phyloP scores from a whole-genome alignment of 2,329 filamentous ascomycete species.

The Cladosporium sphaerospermum region DNA sequence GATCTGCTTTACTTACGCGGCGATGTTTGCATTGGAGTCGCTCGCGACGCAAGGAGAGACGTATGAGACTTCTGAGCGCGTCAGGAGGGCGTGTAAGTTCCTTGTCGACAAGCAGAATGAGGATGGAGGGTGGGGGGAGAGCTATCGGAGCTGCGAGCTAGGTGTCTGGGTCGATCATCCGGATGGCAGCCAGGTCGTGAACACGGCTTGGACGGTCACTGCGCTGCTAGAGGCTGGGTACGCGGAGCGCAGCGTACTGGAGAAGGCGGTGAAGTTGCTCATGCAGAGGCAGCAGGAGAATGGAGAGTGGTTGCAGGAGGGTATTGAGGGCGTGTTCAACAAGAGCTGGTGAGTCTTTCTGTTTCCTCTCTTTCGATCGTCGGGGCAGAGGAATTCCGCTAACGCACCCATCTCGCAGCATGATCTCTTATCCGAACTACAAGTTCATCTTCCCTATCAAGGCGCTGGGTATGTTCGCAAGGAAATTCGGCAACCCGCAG shows the following conservation, averaged over 20 bases:
- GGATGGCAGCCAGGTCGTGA: slow-evolving; percentile 77
- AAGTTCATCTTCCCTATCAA: slow-evolving; percentile 95
- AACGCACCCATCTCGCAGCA: slow-evolving; percentile 44
- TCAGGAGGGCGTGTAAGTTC: slow-evolving; percentile 76
- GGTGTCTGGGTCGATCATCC: slow-evolving; percentile 67
- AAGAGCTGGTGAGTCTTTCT: slow-evolving; percentile 68
- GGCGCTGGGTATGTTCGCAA: slow-evolving; percentile 83
- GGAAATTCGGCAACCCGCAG: slow-evolving; percentile 54
- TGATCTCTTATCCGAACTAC: slow-evolving; percentile 99
- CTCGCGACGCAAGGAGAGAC: slow-evolving; percentile 75
- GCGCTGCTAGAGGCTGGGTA: slow-evolving; percentile 77
- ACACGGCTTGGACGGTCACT: slow-evolving; percentile 80
- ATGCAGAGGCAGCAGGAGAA: slow-evolving; percentile 80
- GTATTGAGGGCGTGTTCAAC: slow-evolving; percentile 97
- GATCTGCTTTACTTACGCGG: slow-evolving; percentile 95
- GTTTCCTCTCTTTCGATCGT: neutral
- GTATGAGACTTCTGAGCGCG: slow-evolving; percentile 64
- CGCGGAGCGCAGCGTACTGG: slow-evolving; percentile 65
- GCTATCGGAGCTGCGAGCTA: slow-evolving; percentile 77
- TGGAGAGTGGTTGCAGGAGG: slow-evolving; percentile 91
- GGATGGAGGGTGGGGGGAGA: slow-evolving; percentile 96
- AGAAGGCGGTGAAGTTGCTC: slow-evolving; percentile 69
- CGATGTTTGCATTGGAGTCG: slow-evolving; percentile 91
- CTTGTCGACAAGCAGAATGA: slow-evolving; percentile 74
- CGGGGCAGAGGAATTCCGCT: neutral